Conservation (phyloP, 129 eudicot genomes). For the Helianthus annuus region DNA sequence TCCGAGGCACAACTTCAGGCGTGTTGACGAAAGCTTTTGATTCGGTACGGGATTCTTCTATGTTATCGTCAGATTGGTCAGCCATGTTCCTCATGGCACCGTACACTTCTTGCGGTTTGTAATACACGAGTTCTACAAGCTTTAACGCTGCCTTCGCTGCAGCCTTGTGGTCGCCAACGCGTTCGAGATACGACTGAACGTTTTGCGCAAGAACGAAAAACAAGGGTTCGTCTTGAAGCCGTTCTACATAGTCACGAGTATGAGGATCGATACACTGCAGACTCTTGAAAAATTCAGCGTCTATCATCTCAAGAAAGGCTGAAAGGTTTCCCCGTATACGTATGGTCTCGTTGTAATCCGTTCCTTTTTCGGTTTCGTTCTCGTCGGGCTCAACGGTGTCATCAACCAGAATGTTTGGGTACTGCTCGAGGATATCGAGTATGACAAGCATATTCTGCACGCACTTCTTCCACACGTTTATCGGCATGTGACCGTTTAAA, state of each 20-base stretch:
- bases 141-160: conserved; percentile 81
- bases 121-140: conserved; percentile 79
- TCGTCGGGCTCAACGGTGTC: conserved; percentile 84
- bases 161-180: conserved; percentile 64
- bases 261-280: conserved; percentile 86
- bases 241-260: conserved; percentile 84
- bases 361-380: conserved; percentile 80
- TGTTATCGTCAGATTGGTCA: conserved; percentile 47
- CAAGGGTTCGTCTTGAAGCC: conserved; percentile 85
- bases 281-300: conserved; percentile 75
- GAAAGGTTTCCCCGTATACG: conserved; percentile 84
- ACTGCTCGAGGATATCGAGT: conserved; percentile 70
- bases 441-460: conserved; percentile 68
- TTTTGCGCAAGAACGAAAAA: conserved; percentile 79
- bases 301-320: conserved; percentile 77
- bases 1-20: conserved; percentile 71
- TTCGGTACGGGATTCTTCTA: conserved; percentile 40
- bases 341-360: conserved; percentile 64
- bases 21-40: conserved; percentile 52
- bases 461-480: conserved; percentile 85
- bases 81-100: conserved; percentile 77
- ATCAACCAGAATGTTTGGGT: conserved; percentile 76
- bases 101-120: conserved; percentile 84
- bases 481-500: conserved; percentile 75
- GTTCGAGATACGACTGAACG: conserved; percentile 74